phyloP scores from a whole-genome alignment of 2,329 filamentous ascomycete species.

The Pseudogymnoascus pannorum region DNA sequence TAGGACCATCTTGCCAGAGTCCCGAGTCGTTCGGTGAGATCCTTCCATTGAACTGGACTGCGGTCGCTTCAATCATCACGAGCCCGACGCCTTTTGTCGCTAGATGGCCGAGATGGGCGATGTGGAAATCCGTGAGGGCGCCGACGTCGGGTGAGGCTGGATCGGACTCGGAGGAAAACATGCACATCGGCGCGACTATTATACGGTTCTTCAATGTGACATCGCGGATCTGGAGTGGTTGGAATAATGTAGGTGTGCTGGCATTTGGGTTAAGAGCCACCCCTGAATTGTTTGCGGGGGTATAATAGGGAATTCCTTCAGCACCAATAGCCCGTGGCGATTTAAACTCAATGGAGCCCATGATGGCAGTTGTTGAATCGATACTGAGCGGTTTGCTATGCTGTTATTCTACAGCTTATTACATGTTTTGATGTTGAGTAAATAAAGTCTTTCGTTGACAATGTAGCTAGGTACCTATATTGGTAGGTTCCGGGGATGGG shows the following conservation, averaged over 20 bases:
- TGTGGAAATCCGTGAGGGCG: conserved; percentile 72
- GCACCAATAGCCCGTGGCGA: too few species aligned
- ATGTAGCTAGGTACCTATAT: too few species aligned
- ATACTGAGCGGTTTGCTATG: too few species aligned
- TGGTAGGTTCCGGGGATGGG: too few species aligned
- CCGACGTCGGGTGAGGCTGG: conserved; percentile 42
- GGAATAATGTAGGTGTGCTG: conserved; percentile 41
- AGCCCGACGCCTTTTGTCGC: conserved; percentile 67
- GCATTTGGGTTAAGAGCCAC: too few species aligned
- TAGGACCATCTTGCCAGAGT: conserved; percentile 63
- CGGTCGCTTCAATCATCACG: conserved; percentile 69
- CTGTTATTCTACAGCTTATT: too few species aligned
- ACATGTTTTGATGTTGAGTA: too few species aligned
- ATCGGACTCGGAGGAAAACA: conserved; percentile 46
- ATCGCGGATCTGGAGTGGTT: conserved; percentile 34
- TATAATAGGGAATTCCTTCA: too few species aligned
- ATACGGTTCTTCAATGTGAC: conserved; percentile 59
- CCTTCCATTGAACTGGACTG: conserved; percentile 66
- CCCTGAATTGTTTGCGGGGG: too few species aligned
- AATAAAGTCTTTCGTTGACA: too few species aligned
- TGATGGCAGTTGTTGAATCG: too few species aligned
- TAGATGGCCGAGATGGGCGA: conserved; percentile 75
- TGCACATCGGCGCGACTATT: conserved; percentile 56
- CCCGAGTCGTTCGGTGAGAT: conserved; percentile 76
- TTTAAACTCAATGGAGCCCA: too few species aligned